These are phyloP conservation scores for Anethum foeniculum DNA, from an alignment of 140 eudicot species.

Conservation along the genomic window DNA sequence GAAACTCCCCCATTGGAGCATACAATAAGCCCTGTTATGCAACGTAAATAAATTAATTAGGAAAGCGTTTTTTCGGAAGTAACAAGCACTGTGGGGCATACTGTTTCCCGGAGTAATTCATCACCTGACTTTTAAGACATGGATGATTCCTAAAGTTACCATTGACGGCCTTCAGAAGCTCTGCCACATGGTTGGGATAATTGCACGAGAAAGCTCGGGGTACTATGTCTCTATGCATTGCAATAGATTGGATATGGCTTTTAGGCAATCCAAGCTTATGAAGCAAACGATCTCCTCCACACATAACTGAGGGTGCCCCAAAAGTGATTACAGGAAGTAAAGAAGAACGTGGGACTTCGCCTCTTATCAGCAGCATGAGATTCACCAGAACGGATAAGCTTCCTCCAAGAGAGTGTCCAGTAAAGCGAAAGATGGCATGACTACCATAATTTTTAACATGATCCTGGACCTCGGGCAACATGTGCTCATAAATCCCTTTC, in stretches of 20 bases:
- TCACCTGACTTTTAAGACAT: conserved; percentile 72
- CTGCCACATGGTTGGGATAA: conserved; percentile 81
- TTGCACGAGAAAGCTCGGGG: conserved; percentile 93
- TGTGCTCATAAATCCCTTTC: conserved; percentile 76
- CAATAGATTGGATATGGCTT: conserved; percentile 67
- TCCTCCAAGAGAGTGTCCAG: conserved; percentile 99
- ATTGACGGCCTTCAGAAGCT: conserved; percentile 78
- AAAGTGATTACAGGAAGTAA: conserved; percentile 81
- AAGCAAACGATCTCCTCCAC: conserved; percentile 84
- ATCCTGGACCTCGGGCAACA: conserved; percentile 77
- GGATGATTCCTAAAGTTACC: conserved; percentile 85
- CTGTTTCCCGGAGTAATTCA: neutral
- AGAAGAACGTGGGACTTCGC: conserved; percentile 62
- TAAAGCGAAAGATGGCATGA: conserved; percentile 68
- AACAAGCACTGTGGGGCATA: neutral
- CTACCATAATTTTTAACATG: conserved; percentile 54
- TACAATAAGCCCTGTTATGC: conserved; percentile 50
- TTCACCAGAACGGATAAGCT: conserved; percentile 78
- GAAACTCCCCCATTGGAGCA: conserved; percentile 83
- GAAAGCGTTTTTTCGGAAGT: neutral
- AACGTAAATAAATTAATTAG: neutral
- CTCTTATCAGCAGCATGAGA: conserved; percentile 75
- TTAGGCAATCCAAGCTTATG: conserved; percentile 62
- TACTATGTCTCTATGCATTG: conserved; percentile 88
- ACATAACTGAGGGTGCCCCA: conserved; percentile 85